phyloP scores from a whole-genome alignment of 768 basidiomycete genomes.

The Trametes villosa region DNA sequence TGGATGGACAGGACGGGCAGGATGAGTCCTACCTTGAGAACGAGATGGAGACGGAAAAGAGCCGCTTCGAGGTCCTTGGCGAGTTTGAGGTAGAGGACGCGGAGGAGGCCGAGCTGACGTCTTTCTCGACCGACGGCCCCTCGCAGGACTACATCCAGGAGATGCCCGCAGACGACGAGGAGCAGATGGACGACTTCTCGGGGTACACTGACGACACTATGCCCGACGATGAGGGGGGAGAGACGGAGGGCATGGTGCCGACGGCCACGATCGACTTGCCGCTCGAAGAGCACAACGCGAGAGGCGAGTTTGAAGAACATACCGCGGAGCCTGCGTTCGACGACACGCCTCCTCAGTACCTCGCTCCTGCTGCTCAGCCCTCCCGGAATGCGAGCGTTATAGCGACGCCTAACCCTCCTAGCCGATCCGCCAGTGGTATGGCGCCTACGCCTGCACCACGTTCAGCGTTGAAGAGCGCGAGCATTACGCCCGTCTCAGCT shows the following conservation, averaged over 20 bases:
- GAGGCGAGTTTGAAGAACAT: slow-evolving; percentile 10
- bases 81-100: slow-evolving; percentile 54
- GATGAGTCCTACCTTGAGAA: slow-evolving; percentile 13
- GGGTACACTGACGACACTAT: slow-evolving; percentile 43
- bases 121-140: slow-evolving; percentile 73
- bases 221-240: slow-evolving; percentile 46
- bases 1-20: slow-evolving; percentile 8
- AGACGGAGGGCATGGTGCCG: slow-evolving; percentile 27
- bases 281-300: not conserved
- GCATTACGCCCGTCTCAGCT: slow-evolving; percentile 58
- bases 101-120: slow-evolving; percentile 69
- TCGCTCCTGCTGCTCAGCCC: slow-evolving; percentile 17
- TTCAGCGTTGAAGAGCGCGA: slow-evolving; percentile 48
- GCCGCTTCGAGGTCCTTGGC: slow-evolving; percentile 51
- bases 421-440: slow-evolving; percentile 15
- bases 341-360: slow-evolving; percentile 30
- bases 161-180: slow-evolving; percentile 36
- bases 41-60: slow-evolving; percentile 24
- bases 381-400: not conserved
- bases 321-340: slow-evolving; percentile 24
- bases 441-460: slow-evolving; percentile 41
- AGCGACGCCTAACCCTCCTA: slow-evolving; percentile 19
- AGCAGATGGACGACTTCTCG: slow-evolving; percentile 20
- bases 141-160: slow-evolving; percentile 56
- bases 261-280: slow-evolving; percentile 25